Conservation (phyloP, 1,284 basidiomycete species). For the Albatrellus sp. region DNA sequence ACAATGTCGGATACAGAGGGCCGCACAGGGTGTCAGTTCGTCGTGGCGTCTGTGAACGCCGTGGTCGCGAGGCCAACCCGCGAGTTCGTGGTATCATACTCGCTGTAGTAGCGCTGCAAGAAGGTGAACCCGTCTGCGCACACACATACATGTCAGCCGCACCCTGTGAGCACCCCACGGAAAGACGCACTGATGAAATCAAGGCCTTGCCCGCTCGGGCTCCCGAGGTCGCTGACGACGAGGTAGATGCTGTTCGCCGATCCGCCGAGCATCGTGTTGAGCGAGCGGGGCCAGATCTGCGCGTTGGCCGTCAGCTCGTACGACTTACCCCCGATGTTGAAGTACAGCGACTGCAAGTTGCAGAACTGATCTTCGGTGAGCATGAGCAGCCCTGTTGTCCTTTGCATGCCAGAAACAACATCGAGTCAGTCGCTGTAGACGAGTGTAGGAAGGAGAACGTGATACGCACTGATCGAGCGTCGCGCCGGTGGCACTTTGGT, state of each 20-base stretch:
- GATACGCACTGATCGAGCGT: slow-evolving; percentile 27
- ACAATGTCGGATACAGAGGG: neutral
- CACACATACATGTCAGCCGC: neutral
- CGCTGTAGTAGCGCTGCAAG: slow-evolving; percentile 53
- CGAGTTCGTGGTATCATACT: slow-evolving; percentile 44
- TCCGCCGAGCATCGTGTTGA: slow-evolving; percentile 40
- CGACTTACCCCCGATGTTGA: slow-evolving; percentile 29
- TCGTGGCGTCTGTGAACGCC: slow-evolving; percentile 25
- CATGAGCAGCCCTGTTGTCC: slow-evolving; percentile 40
- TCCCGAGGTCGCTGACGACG: slow-evolving; percentile 32
- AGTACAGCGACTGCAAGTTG: slow-evolving; percentile 41
- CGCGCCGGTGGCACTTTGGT: slow-evolving; percentile 39
- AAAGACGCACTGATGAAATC: slow-evolving; percentile 25
- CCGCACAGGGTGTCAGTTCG: slow-evolving; percentile 22
- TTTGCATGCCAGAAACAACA: slow-evolving; percentile 5
- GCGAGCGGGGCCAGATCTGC: slow-evolving; percentile 45
- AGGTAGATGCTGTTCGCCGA: slow-evolving; percentile 36
- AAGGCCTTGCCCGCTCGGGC: slow-evolving; percentile 22
- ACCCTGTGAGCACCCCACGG: neutral
- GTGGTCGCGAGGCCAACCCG: slow-evolving; percentile 36
- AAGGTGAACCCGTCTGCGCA: slow-evolving; percentile 22
- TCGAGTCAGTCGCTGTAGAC: neutral
- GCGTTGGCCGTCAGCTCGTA: slow-evolving; percentile 43
- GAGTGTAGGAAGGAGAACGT: neutral
- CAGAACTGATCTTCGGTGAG: slow-evolving; percentile 37